These are phyloP conservation scores for Collybia mongolica DNA, from an alignment of 768 basidiomycete species.

Conservation along the genomic window DNA sequence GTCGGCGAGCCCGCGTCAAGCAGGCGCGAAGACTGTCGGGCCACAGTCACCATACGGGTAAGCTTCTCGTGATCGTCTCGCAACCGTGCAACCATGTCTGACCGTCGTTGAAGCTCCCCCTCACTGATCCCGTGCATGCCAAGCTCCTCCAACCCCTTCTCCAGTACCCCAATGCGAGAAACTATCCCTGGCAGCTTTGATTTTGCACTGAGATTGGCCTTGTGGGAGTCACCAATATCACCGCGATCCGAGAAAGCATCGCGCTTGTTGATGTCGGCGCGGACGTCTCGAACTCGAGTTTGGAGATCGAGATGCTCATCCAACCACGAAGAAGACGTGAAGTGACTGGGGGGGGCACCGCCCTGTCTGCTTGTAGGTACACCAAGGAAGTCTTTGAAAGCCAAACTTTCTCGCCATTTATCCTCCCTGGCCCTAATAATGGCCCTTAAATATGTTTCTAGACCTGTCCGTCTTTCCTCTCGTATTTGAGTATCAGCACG, in stretches of 20 bases:
- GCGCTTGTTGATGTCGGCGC: conserved; percentile 84
- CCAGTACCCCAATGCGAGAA: conserved; percentile 71
- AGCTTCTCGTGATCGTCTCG: conserved; percentile 92
- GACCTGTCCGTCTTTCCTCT: conserved; percentile 72
- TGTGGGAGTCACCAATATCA: conserved; percentile 74
- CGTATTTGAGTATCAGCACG: conserved; percentile 60
- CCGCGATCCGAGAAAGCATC: conserved; percentile 78
- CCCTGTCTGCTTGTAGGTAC: conserved; percentile 66
- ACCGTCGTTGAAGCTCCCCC: conserved; percentile 89
- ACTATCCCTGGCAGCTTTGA: conserved; percentile 76
- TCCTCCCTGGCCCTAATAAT: conserved; percentile 82
- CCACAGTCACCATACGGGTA: conserved; percentile 80
- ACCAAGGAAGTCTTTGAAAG: conserved; percentile 86
- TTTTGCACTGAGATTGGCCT: conserved; percentile 82
- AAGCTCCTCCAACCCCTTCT: conserved; percentile 63
- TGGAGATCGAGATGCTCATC: conserved; percentile 85
- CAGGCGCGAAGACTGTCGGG: conserved; percentile 48
- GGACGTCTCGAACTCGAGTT: conserved; percentile 72
- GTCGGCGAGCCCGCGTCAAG: conserved; percentile 23
- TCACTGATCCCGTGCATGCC: conserved; percentile 75
- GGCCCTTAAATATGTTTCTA: conserved; percentile 84
- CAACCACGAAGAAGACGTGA: conserved; percentile 82
- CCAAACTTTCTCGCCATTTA: conserved; percentile 75
- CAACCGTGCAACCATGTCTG: conserved; percentile 84
- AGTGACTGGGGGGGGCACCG: conserved; percentile 40